These are phyloP conservation scores for Hibiscus tridactylites DNA, from an alignment of 345 rosid species.

Conservation along the genomic window DNA sequence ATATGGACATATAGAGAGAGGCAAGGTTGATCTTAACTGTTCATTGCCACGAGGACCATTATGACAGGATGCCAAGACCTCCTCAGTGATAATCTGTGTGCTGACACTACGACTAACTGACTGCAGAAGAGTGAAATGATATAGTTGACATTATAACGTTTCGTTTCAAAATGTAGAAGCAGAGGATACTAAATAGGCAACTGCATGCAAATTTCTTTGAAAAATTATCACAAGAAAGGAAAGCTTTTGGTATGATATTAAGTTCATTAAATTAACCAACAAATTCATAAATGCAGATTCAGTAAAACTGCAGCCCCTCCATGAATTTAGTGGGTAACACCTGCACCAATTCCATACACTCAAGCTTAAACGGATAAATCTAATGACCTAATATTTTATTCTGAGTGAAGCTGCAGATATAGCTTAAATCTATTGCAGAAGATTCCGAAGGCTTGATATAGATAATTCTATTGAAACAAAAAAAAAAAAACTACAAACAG, in stretches of 20 bases:
- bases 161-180: not conserved
- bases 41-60: slow-evolving; percentile 76
- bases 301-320: not conserved
- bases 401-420: not conserved
- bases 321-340: not conserved
- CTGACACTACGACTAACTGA: slow-evolving; percentile 52
- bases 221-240: not conserved
- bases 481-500: not conserved
- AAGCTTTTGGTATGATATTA: not conserved
- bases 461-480: not conserved
- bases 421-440: not conserved
- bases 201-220: not conserved
- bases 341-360: not conserved
- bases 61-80: slow-evolving; percentile 70
- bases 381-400: not conserved
- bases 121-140: slow-evolving; percentile 29
- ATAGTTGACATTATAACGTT: not conserved
- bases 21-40: slow-evolving; percentile 49
- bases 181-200: not conserved
- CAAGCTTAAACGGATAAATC: not conserved
- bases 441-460: not conserved
- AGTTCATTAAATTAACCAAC: not conserved
- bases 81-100: slow-evolving; percentile 63
- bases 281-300: not conserved
- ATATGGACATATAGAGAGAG: not conserved